phyloP scores from a whole-genome alignment of 1,284 basidiomycete species.

The Coniferiporia sulphurascens region DNA sequence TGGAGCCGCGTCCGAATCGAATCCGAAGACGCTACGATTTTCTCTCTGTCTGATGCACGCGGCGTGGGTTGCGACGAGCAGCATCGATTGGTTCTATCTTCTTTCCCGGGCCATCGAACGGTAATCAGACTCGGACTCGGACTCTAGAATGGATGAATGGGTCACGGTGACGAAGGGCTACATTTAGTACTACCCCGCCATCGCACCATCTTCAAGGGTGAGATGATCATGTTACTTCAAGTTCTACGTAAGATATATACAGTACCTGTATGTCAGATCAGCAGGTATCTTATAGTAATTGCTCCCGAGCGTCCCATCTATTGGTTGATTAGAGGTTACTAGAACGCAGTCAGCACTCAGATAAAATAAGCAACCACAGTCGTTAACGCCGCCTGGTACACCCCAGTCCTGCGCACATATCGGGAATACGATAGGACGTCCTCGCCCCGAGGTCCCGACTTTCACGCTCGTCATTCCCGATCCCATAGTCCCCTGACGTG shows the following conservation, averaged over 20 bases:
- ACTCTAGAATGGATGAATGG: not conserved
- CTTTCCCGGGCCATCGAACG: too few species aligned
- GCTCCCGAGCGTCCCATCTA: conserved; percentile 81
- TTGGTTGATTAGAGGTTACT: conserved; percentile 85
- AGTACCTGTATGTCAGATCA: conserved; percentile 71
- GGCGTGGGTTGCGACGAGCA: conserved; percentile 88
- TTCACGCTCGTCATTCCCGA: conserved; percentile 67
- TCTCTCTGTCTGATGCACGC: conserved; percentile 71
- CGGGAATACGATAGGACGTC: conserved; percentile 67
- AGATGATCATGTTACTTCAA: conserved; percentile 69
- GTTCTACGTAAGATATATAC: too few species aligned
- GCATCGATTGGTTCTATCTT: conserved; percentile 77
- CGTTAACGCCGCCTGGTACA: conserved; percentile 53
- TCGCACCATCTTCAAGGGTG: conserved; percentile 80
- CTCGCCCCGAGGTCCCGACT: conserved; percentile 80
- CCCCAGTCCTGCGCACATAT: conserved; percentile 71
- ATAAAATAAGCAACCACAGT: conserved; percentile 32
- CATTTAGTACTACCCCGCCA: conserved; percentile 48
- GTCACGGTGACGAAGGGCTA: not conserved
- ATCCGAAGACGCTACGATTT: conserved; percentile 84
- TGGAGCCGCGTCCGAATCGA: conserved; percentile 94
- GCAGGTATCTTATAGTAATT: conserved; percentile 70
- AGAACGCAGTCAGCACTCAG: conserved; percentile 77
- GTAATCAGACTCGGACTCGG: too few species aligned
- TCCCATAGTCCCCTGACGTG: conserved; percentile 50